Percentiles rank a stretch among this genome's conserved stretches.
Evolutionary conservation across 2,329 filamentous ascomycete genomes (phyloP).

Genomic region (Trichoderma atroviride): DNA sequence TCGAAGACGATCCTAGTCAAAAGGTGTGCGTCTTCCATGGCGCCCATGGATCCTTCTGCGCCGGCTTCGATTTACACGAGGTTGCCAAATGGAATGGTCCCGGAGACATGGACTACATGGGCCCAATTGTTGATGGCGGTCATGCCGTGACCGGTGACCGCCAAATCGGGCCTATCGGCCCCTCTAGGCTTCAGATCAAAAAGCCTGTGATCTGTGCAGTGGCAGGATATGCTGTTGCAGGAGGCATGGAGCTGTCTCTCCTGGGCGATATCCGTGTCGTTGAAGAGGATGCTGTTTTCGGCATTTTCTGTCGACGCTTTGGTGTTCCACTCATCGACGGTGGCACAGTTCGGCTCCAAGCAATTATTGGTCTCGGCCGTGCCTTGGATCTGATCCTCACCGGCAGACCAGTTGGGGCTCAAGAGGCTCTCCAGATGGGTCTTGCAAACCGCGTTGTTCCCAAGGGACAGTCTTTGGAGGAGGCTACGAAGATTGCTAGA

Average conservation of each 20-base stretch:
- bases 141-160: slow-evolving; percentile 8
- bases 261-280: slow-evolving; percentile 57
- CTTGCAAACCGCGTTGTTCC: slow-evolving; percentile 56
- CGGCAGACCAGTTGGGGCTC: slow-evolving; percentile 50
- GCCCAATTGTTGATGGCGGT: slow-evolving; percentile 21
- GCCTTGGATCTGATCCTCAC: slow-evolving; percentile 62
- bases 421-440: slow-evolving; percentile 55
- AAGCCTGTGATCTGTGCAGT: slow-evolving; percentile 58
- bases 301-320: slow-evolving; percentile 57
- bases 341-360: slow-evolving; percentile 56
- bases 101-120: slow-evolving; percentile 20
- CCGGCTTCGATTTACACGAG: slow-evolving; percentile 55
- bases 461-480: slow-evolving; percentile 52
- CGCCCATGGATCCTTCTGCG: slow-evolving; percentile 52
- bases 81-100: slow-evolving; percentile 36
- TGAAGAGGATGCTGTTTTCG: slow-evolving; percentile 56
- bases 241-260: slow-evolving; percentile 53
- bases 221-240: slow-evolving; percentile 58
- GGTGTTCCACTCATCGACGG: slow-evolving; percentile 41
- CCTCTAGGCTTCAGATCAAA: slow-evolving; percentile 50
- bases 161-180: slow-evolving; percentile 52
- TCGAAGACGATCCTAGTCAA: slow-evolving; percentile 53
- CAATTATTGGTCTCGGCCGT: slow-evolving; percentile 54
- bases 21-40: slow-evolving; percentile 57
- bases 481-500: slow-evolving; percentile 51